Evolutionary conservation across 129 eudicot genomes (phyloP), one percentile per base, ranked within the genome.

Genomic region (Ambrosia trifida): DNA sequence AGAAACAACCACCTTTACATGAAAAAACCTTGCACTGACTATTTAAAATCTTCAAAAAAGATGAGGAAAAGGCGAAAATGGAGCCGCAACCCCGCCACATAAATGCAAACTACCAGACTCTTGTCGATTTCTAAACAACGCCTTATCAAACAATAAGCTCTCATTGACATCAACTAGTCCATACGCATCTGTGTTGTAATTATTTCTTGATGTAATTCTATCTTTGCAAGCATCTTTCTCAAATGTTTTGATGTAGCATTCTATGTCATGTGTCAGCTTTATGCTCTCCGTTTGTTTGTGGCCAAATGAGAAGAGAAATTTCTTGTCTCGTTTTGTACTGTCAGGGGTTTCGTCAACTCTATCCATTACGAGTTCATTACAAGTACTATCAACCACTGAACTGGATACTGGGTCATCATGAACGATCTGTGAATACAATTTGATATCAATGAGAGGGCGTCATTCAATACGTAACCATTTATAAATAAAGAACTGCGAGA

Each of bases 41-140:
- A 58, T 68, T 63, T 68, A 67, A 52, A 38, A 50, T 33, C 76
- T 78, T 81, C 69, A 85, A 8, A 81, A 20, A 47, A 81, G 52
- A 10, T 83, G 76, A 68, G 81, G 68, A 70, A 85, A 85, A 6
- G 88, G 78, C 71, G 63, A 69, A 85, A 80, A 82, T 2, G 90
- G 78, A 11, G 63, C 45, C 6, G 72, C 77, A 8, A 72, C 14
- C 31, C 84, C 72, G 19, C 84, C 76, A 49, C 96, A 91, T 16
- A 86, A 64, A 49, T 82, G 84, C 81, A 91, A 54, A 50, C 89
- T 69, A 14, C 97, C 97, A 3, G 91, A 86, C 68, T 83, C 94
- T 41, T 83, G 84, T 72, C 86, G 82, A 73, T 72, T 80, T 56
- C 45, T 82, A 59, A 70, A 77, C 14, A 76, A 44, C 35, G 88